Evolutionary conservation across 169 alveolate species (phyloP).

Genomic region (Eimeria nieschulzi): DNA sequence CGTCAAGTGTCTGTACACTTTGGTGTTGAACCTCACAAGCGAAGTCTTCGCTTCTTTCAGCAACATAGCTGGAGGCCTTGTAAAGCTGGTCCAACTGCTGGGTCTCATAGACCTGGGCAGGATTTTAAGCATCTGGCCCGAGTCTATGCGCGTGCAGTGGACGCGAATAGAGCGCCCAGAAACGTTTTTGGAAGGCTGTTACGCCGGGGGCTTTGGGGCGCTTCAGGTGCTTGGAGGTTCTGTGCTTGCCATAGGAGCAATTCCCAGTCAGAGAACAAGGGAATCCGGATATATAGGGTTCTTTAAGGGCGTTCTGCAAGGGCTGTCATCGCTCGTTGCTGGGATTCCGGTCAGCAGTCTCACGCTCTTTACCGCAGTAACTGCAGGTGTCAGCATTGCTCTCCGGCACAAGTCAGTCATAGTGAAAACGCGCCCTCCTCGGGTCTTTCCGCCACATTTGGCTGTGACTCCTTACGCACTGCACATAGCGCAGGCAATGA

Average conservation of each 20-base stretch:
- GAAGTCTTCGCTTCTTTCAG: constrained; percentile 53
- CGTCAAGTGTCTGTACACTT: constrained; percentile 20
- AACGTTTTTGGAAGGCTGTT: constrained; percentile 33
- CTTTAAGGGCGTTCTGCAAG: neutral
- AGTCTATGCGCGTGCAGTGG: constrained; percentile 37
- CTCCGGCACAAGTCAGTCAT: constrained; percentile 38
- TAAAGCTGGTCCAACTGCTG: constrained; percentile 32
- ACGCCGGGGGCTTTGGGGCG: constrained; percentile 17
- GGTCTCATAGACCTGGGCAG: constrained; percentile 55
- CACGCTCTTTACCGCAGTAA: constrained; percentile 9
- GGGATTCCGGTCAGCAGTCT: neutral
- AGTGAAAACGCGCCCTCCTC: constrained; percentile 43
- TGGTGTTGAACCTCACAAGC: constrained; percentile 56
- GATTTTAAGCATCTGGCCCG: constrained; percentile 63
- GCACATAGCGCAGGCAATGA: constrained; percentile 58
- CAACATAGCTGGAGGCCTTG: constrained; percentile 48
- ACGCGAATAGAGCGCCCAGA: constrained; percentile 66
- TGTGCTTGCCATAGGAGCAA: neutral
- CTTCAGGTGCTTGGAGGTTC: constrained; percentile 52
- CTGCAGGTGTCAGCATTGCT: constrained; percentile 54
- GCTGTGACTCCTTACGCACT: constrained; percentile 13
- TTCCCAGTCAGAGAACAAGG: neutral
- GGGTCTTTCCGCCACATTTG: constrained; percentile 59
- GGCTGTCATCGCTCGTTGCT: constrained; percentile 27
- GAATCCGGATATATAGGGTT: constrained; percentile 1